Evolutionary conservation across 129 eudicot genomes (phyloP), one percentile per base, ranked within the genome.

Genomic region (Chrysanthemum makinoi): DNA sequence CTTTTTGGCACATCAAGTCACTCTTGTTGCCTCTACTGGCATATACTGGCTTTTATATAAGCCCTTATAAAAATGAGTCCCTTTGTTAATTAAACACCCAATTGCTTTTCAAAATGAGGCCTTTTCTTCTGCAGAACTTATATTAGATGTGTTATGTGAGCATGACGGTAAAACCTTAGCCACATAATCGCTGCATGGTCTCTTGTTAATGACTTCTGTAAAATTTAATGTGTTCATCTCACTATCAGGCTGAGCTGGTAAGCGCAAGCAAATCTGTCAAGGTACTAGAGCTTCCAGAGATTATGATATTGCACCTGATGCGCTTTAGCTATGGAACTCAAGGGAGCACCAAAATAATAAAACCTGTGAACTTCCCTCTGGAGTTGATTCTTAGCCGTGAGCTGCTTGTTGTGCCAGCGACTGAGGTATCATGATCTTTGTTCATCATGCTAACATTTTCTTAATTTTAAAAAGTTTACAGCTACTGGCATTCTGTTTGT

Each of bases 211-310:
- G 52, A 65, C 22, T 2, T 30, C 28, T 57, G n/a, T 67, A 66
- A 26, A 75, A 43, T 33, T 11, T 46, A 56, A 55, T 55, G 16
- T 47, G 54, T 35, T 44, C 19, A 10, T 79, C 6, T 15, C 24
- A 30, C 35, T 50, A 62, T 76, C 81, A 90, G 97, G 91, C 90
- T n/a, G 92, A 86, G 72, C 86, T 87, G 77, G 95, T 87, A 33
- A 82, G 84, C 77, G 97, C 97, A 59, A 88, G 88, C 80, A 91
- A 91, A 77, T 91, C 90, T 14, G 96, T 88, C 7, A 83, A 88
- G 80, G 80, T 91, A 33, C 74, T 80, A 70, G 84, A 84, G 80
- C 95, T 88, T 60, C 83, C 97, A 3, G 81, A 91, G 78, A 78
- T 91, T 18, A 79, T 91, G 82, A 79, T 91, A 74, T 77, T 91